These are phyloP conservation scores for Ophiostoma novo-ulmi DNA, from an alignment of 2,329 filamentous ascomycete species.

Conservation along the genomic window DNA sequence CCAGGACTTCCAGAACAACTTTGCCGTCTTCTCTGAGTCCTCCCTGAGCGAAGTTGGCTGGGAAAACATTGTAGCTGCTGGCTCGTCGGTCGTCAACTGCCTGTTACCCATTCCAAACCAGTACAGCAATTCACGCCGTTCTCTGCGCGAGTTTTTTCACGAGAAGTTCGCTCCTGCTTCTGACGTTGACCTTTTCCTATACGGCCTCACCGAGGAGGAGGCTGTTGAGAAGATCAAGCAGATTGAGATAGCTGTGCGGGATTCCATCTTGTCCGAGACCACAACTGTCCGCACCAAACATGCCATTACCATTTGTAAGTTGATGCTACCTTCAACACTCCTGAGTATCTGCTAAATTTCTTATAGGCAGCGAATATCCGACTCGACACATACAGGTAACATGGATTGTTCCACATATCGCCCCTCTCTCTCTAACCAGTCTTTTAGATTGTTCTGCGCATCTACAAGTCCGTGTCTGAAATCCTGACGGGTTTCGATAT, in stretches of 20 bases:
- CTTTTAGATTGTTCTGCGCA: slow-evolving; percentile 56
- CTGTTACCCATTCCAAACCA: slow-evolving; percentile 64
- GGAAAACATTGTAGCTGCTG: slow-evolving; percentile 75
- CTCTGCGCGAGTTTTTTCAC: slow-evolving; percentile 70
- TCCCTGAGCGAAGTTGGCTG: slow-evolving; percentile 72
- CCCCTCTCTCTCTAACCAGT: not conserved
- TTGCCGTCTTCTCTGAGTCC: slow-evolving; percentile 75
- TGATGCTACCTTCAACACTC: slow-evolving; percentile 36
- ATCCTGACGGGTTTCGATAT: slow-evolving; percentile 87
- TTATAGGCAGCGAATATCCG: not conserved
- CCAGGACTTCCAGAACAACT: slow-evolving; percentile 62
- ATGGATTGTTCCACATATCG: not conserved
- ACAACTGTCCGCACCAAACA: slow-evolving; percentile 83
- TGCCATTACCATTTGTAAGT: slow-evolving; percentile 68
- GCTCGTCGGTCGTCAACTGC: slow-evolving; percentile 74
- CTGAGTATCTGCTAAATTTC: not conserved
- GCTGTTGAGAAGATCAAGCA: slow-evolving; percentile 78
- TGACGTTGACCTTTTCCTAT: slow-evolving; percentile 82
- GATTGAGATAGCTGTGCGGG: slow-evolving; percentile 69
- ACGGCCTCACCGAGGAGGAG: slow-evolving; percentile 70
- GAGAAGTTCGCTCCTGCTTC: slow-evolving; percentile 75
- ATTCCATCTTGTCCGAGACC: slow-evolving; percentile 75
- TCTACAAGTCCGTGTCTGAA: slow-evolving; percentile 78
- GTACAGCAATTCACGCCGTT: slow-evolving; percentile 57
- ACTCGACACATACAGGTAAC: not conserved